Conservation (phyloP, 805 yeast species). For the Candida suzukii region DNA sequence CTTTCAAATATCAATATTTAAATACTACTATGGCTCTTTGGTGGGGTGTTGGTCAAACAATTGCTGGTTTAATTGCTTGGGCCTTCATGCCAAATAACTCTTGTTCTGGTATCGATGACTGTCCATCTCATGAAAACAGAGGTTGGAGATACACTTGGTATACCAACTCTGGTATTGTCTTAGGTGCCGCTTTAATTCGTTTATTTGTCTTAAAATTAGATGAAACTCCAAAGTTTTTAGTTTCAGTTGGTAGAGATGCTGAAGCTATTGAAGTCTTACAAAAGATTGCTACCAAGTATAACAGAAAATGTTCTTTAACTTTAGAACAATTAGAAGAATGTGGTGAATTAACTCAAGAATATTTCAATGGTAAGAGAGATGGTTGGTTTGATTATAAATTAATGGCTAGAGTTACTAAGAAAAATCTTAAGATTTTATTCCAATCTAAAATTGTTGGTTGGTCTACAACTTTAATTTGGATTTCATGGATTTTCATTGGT, state of each 20-base stretch:
- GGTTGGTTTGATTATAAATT: conserved; percentile 15
- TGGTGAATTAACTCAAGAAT: conserved; percentile 31
- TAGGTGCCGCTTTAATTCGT: conserved; percentile 40
- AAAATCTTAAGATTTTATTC: conserved; percentile 40
- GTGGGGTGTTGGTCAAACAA: conserved; percentile 61
- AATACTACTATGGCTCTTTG: conserved; percentile 47
- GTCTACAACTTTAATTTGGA: conserved; percentile 36
- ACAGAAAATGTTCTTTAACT: conserved; percentile 32
- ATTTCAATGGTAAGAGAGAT: conserved; percentile 13
- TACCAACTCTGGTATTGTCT: conserved; percentile 45
- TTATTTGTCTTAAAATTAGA: conserved; percentile 36
- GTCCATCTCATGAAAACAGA: conserved; percentile 39
- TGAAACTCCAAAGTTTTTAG: conserved; percentile 51
- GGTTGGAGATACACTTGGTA: conserved; percentile 61
- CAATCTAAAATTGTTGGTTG: conserved; percentile 35
- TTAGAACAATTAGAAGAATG: conserved; percentile 37
- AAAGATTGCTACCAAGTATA: conserved; percentile 39
- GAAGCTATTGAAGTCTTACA: conserved; percentile 38
- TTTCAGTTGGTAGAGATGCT: conserved; percentile 45
- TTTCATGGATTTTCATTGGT: conserved; percentile 54
- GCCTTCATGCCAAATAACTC: conserved; percentile 45
- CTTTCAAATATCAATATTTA: conserved; percentile 42
- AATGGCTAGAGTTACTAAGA: conserved; percentile 21
- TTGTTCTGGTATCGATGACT: conserved; percentile 35
- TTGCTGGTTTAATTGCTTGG: conserved; percentile 47